These are phyloP conservation scores for Trichophyton schoenleinii DNA, from an alignment of 2,329 filamentous ascomycete genomes.

Conservation along the genomic window DNA sequence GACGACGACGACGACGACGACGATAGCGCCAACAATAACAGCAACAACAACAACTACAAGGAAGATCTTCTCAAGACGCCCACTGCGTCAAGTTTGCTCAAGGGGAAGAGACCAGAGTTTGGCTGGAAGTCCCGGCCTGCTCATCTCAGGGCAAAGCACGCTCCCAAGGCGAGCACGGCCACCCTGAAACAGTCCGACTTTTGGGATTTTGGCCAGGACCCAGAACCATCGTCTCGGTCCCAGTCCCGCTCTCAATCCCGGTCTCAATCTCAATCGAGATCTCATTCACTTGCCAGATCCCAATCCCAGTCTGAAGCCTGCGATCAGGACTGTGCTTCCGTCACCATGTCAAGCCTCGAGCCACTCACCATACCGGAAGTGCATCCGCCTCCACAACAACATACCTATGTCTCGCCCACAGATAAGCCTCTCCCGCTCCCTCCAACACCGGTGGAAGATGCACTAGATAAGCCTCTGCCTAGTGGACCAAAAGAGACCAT, in stretches of 20 bases:
- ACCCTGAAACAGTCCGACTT: slow-evolving; percentile 35
- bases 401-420: slow-evolving; percentile 7
- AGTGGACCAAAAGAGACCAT: slow-evolving; percentile 12
- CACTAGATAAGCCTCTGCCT: slow-evolving; percentile 8
- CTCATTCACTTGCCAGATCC: slow-evolving; percentile 19
- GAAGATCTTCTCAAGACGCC: slow-evolving; percentile 31
- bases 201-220: slow-evolving; percentile 34
- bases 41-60: slow-evolving; percentile 12
- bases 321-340: not conserved
- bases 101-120: slow-evolving; percentile 12
- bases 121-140: slow-evolving; percentile 10
- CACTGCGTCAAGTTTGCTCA: slow-evolving; percentile 15
- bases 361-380: slow-evolving; percentile 9
- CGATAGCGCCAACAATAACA: too few species aligned
- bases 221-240: slow-evolving; percentile 21
- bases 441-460: slow-evolving; percentile 3
- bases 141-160: slow-evolving; percentile 24
- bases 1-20: slow-evolving; percentile 11
- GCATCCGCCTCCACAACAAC: not conserved
- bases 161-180: slow-evolving; percentile 27
- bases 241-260: slow-evolving; percentile 27
- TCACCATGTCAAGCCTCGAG: slow-evolving; percentile 10
- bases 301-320: slow-evolving; percentile 13
- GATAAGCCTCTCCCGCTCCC: slow-evolving; percentile 13
- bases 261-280: slow-evolving; percentile 26